Evolutionary conservation across 805 yeast species (phyloP).

Genomic region (Cyberlindnera mrakii): DNA sequence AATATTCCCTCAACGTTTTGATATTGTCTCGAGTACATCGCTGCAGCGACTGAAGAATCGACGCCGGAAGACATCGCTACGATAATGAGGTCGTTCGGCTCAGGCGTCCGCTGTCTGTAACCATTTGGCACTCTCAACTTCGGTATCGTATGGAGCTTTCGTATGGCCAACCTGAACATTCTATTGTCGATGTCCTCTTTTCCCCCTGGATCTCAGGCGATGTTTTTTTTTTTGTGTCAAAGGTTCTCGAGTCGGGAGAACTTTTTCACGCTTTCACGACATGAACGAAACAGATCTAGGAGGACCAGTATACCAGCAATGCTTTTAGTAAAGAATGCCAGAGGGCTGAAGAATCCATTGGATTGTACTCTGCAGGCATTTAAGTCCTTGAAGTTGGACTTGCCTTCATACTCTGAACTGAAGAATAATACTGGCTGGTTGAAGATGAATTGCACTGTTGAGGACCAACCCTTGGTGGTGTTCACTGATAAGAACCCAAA

Average conservation of each 20-base stretch:
- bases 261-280: too few relatives aligned
- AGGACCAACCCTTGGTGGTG: conserved; percentile 2
- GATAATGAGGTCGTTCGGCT: conserved; percentile 50
- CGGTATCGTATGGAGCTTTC: conserved; percentile 2
- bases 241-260: too few relatives aligned
- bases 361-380: neutral
- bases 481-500: conserved; percentile 14
- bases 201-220: too few relatives aligned
- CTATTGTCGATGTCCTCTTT: too few relatives aligned
- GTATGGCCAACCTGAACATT: neutral
- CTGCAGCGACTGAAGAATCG: conserved; percentile 87
- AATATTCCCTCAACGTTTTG: conserved; percentile 72
- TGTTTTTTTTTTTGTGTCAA: too few relatives aligned
- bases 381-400: conserved; percentile 1
- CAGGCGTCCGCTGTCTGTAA: conserved; percentile 39
- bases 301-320: too few relatives aligned
- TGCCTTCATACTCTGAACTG: neutral
- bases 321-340: too few relatives aligned
- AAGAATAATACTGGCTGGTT: neutral
- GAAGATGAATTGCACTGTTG: neutral
- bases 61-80: conserved; percentile 97
- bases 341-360: too few relatives aligned
- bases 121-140: conserved; percentile 13
- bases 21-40: conserved; percentile 48
- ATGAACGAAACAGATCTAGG: too few relatives aligned